These are phyloP conservation scores for Sordariomycetes sp. DNA, from an alignment of 2,329 filamentous ascomycete species.

Conservation along the genomic window DNA sequence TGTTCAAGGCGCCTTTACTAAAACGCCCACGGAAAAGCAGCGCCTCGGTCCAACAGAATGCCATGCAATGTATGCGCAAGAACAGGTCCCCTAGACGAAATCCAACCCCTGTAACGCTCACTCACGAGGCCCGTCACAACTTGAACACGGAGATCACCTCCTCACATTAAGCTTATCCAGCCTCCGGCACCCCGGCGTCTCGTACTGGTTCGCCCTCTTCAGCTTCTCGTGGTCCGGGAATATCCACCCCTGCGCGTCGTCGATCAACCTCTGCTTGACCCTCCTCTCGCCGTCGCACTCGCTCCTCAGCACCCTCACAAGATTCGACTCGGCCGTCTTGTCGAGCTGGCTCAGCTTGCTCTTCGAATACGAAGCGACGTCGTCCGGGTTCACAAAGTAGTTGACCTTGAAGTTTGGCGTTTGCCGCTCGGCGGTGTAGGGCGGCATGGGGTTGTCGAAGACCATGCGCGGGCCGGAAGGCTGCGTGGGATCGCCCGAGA, in stretches of 20 bases:
- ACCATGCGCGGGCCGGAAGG: constrained; percentile 55
- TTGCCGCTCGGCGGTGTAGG: constrained; percentile 63
- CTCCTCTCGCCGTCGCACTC: constrained; percentile 67
- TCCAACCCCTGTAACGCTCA: background rate
- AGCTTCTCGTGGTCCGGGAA: constrained; percentile 72
- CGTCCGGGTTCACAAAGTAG: constrained; percentile 76
- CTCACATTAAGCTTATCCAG: constrained; percentile 30
- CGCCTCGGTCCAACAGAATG: background rate
- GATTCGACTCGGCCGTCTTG: constrained; percentile 62
- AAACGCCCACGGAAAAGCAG: background rate
- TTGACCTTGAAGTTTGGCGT: constrained; percentile 62
- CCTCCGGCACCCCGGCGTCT: constrained; percentile 41
- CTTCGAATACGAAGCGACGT: constrained; percentile 59
- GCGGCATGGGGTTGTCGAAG: constrained; percentile 61
- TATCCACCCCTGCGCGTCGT: constrained; percentile 82
- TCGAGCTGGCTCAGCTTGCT: constrained; percentile 68
- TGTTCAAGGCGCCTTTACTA: background rate
- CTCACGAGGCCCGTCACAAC: background rate
- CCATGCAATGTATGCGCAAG: background rate
- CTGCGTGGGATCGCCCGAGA: constrained; percentile 45
- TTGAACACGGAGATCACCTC: background rate
- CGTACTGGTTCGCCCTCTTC: constrained; percentile 49
- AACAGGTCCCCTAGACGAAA: background rate
- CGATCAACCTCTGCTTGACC: constrained; percentile 53
- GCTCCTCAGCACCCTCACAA: constrained; percentile 54